Base-by-base conservation (phyloP, 495 filamentous ascomycete genomes). In the Parathielavia hyrcaniae region DNA sequence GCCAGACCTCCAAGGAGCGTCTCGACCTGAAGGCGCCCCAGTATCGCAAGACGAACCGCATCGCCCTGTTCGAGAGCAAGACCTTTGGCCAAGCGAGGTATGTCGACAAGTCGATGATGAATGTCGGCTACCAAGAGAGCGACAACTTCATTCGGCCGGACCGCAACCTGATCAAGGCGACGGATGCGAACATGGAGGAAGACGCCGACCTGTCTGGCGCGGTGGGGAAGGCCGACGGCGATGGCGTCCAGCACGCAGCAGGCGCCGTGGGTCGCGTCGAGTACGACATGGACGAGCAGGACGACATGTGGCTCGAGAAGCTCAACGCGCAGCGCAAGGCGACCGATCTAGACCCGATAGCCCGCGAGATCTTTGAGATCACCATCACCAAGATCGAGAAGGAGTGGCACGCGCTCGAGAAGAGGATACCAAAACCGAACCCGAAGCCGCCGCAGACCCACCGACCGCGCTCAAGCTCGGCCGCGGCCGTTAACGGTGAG, bases 271-370 rank as follows among this genome's bases (percentile, higher is more conserved):
- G 90, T 40, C 82, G 89, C 35, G 93, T 97, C 41, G 93, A 99
- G 64, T 99, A 99, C 64, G 93, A 99, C 64, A 97, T 99, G 93
- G 93, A 99, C 66, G 93, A 97, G 71, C 93, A 99, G 67, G 93
- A 99, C 68, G 91, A 95, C 53, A 88, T 91, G 73, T 97, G 95
- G 93, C 76, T 99, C 23, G 87, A 95, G 55, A 81, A 82, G 43
- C 83, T 89, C 61, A 99, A 99, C 65, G 72, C 74, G 8, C 83
- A 86, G 57, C 82, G 95, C 38, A 86, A 85, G 65, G 75, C 78
- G 4, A 79, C 86, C 57, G 83, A 86, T 38, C 80, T 88, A 20
- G 88, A 91, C 47, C 76, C 86, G 0, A 93, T 99, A 61, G 90
- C 90, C 41, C 87, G 90, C 19, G 91, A 95, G 48, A 80, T 97